A percentile compares a stretch with the other conserved stretches of the same genome.
Conservation (phyloP, 2,329 filamentous ascomycete genomes). For the Fonsecaea pugnacius region DNA sequence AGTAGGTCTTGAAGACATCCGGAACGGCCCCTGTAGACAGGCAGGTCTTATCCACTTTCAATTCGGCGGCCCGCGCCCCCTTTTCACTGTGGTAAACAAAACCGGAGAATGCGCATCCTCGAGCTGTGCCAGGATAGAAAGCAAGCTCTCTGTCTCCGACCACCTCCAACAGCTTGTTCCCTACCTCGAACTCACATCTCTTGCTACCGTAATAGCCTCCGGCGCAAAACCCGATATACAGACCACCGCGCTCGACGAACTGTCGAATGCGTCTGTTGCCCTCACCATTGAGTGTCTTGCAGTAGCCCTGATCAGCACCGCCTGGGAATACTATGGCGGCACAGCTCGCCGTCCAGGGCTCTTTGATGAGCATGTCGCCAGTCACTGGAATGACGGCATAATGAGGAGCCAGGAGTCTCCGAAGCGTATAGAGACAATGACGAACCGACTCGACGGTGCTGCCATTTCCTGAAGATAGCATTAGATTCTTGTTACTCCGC, state of each 20-base stretch:
- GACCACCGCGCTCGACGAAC: constrained; percentile 82
- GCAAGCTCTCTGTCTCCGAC: constrained; percentile 80
- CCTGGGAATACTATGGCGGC: constrained; percentile 90
- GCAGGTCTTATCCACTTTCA: constrained; percentile 66
- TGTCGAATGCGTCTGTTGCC: constrained; percentile 84
- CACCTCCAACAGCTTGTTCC: constrained; percentile 79
- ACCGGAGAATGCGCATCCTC: constrained; percentile 83
- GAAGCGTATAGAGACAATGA: constrained; percentile 84
- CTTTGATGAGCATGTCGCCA: constrained; percentile 78
- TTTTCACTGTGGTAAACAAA: constrained; percentile 89
- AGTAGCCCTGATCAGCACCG: constrained; percentile 92
- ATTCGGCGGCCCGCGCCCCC: constrained; percentile 73
- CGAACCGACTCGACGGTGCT: constrained; percentile 86
- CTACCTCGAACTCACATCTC: constrained; percentile 89
- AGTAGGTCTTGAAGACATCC: constrained; percentile 74
- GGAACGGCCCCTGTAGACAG: constrained; percentile 62
- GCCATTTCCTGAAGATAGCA: constrained; percentile 68
- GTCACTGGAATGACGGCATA: constrained; percentile 90
- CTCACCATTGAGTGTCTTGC: constrained; percentile 80
- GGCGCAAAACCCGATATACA: constrained; percentile 89
- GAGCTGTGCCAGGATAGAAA: constrained; percentile 85
- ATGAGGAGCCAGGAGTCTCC: constrained; percentile 81
- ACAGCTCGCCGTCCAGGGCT: constrained; percentile 87
- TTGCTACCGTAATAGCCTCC: constrained; percentile 87
- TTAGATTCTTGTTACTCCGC: constrained; percentile 41